Evolutionary conservation across 2,329 filamentous ascomycete species (phyloP).

Genomic region (Aspergillus japonicus): DNA sequence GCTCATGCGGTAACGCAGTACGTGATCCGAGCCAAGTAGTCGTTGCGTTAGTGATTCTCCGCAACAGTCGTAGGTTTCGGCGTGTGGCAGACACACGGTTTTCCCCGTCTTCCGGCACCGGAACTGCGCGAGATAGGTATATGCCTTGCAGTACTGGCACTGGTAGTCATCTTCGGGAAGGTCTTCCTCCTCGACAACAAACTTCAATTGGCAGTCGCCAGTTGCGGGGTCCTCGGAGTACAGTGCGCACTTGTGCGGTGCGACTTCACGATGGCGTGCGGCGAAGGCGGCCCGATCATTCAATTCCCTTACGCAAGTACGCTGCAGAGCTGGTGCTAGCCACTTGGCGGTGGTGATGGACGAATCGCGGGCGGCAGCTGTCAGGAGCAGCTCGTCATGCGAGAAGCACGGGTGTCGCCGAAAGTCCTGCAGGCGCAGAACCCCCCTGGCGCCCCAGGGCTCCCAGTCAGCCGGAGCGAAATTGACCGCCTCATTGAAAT

Average conservation of each 20-base stretch:
- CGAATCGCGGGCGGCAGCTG: constrained; percentile 76
- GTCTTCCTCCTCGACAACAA: constrained; percentile 68
- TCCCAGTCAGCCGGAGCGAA: constrained; percentile 97
- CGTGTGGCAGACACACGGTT: constrained; percentile 77
- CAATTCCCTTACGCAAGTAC: constrained; percentile 72
- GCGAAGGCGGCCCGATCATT: constrained; percentile 67
- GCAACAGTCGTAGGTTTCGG: constrained; percentile 78
- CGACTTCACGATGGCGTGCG: constrained; percentile 59
- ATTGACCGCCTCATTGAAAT: constrained; percentile 98
- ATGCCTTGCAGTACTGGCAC: constrained; percentile 88
- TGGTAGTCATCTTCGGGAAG: constrained; percentile 90
- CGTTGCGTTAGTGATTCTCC: constrained; percentile 65
- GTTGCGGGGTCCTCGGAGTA: constrained; percentile 48
- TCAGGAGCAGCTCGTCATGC: constrained; percentile 90
- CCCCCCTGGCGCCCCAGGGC: constrained; percentile 80
- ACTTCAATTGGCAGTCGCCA: constrained; percentile 57
- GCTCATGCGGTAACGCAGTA: constrained; percentile 73
- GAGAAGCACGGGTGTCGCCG: constrained; percentile 94
- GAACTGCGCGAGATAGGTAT: constrained; percentile 86
- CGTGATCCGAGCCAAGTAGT: constrained; percentile 68
- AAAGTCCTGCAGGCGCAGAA: constrained; percentile 82
- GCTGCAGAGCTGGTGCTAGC: constrained; percentile 82
- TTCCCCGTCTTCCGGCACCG: constrained; percentile 80
- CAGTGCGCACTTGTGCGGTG: constrained; percentile 56
- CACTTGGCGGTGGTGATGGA: constrained; percentile 92